Evolutionary conservation across 2,329 filamentous ascomycete species (phyloP), one percentile per base, ranked within the genome.

Genomic region (Aspergillus sp.): DNA sequence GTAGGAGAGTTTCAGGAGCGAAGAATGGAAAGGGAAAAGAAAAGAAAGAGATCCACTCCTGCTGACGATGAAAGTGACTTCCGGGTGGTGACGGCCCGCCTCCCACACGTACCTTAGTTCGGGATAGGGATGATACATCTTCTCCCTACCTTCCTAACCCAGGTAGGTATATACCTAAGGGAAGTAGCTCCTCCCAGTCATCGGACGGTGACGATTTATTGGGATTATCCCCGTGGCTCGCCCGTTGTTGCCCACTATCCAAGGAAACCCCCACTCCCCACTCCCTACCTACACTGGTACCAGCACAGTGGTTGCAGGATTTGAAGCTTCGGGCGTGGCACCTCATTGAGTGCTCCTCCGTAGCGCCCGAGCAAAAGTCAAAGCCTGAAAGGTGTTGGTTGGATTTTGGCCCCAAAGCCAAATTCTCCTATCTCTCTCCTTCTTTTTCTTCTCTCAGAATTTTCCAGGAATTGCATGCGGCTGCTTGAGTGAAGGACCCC

Each of bases 31-130:
- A 19, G 20, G 34, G 9, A 25, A 36, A 38, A 47, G 19, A 47
- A 25, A 36, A 41, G 31, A n/a, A 20, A 20, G 38, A 38, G 50
- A 45, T 52, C 50, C 45, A 44, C 42, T 44, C 20, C 11, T 25
- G 36, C 20, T 38, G 21, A 47, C 20, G 20, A 45, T 31, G n/a
- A 52, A 53, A 56, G 52, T 59, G 57, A 62, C 54, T 61, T 59
- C 46, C 59, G 58, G 60, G 60, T 58, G 58, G 60, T 61, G 50
- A 54, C 60, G 60, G 60, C 54, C 59, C 59, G 58, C 52, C 57
- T 54, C 52, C 58, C 56, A 62, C 53, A 50, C 49, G 54, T 53
- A 48, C 49, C 50, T 51, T 42, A 42, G 40, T 42, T 42, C 13
- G 16, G 50, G 38, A 49, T 38, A n/a, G n/a, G 40, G 48, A 19